A percentile compares a stretch with the other conserved stretches of the same genome.
Evolutionary conservation across 129 eudicot species (phyloP).

Genomic region (Lactuca saligna): DNA sequence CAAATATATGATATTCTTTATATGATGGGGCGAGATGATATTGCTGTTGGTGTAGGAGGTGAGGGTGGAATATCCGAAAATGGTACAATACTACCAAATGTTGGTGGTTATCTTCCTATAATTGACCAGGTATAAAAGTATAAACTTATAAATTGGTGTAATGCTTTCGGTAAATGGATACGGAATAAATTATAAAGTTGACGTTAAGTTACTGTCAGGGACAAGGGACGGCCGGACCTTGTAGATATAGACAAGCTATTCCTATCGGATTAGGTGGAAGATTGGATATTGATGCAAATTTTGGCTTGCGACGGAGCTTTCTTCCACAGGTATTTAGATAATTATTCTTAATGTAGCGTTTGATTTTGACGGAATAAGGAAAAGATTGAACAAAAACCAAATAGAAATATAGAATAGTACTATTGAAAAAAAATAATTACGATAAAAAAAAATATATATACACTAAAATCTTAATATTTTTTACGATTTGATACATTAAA

Average conservation of each 20-base stretch:
- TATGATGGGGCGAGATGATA: constrained; percentile 91
- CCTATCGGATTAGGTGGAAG: constrained; percentile 52
- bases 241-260: constrained; percentile 85
- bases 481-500: too few species aligned
- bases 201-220: constrained; percentile 39
- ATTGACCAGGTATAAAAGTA: constrained; percentile 91
- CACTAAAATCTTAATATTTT: too few species aligned
- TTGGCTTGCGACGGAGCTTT: constrained; percentile 65
- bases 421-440: too few species aligned
- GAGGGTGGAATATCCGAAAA: constrained; percentile 78
- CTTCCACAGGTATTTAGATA: constrained; percentile 67
- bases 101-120: constrained; percentile 89
- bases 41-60: constrained; percentile 89
- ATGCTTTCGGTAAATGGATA: neutral
- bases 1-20: constrained; percentile 78
- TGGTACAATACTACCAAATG: constrained; percentile 68
- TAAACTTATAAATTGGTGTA: neutral
- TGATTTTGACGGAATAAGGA: too few species aligned
- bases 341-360: too few species aligned
- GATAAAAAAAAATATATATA: too few species aligned
- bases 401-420: too few species aligned
- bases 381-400: too few species aligned
- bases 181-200: neutral
- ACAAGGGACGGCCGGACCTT: constrained; percentile 60
- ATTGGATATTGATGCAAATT: constrained; percentile 73